Evolutionary conservation across 768 basidiomycete genomes (phyloP), one percentile per base, ranked within the genome.

Genomic region (Coprinopsis marcescibilis): DNA sequence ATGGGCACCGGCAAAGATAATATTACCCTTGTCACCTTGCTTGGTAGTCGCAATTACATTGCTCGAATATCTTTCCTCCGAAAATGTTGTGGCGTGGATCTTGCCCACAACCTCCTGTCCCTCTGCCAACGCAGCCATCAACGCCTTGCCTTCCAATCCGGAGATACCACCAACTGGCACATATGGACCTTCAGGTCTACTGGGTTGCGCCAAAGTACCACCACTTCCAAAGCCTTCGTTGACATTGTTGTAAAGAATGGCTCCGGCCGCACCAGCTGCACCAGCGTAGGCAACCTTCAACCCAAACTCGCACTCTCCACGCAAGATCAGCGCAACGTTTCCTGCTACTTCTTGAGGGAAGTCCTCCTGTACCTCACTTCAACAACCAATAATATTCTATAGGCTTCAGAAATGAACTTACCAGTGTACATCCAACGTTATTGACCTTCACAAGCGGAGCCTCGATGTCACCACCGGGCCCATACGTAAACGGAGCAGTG

Each of bases 41-140:
- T 61, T 61, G 36, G 59, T 58, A 10, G 61, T 63, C 13, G 64
- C 64, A 42, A 65, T 55, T n/a, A 65, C 57, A 42, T 64, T 65
- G 49, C 56, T 60, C 14, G 57, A 58, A 23, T 29, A 55, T 15
- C 60, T 52, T 5, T 55, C 45, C 45, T 62, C 61, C 32, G 51
- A 58, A 39, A 58, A 33, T 8, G 59, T 58, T 2, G 54, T 50
- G n/a, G 62, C 58, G 11, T 56, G 49, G n/a, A 65, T 45, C 0
- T 46, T 57, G 12, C 56, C 63, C n/a, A 55, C 30, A 24, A 64
- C 46, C 23, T 55, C 47, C 15, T 56, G 48, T 1, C 61, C 61
- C 26, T 43, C 50, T n/a, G 34, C 32, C 12, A 65, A 39, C 32
- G 54, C 43, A 8, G 55, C 53, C n/a, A 57, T 52, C 32, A 63